A percentile compares a stretch with the other conserved stretches of the same genome.
Evolutionary conservation across 208 protist species (phyloP).

Genomic region (Acanthamoeba rhysodes): DNA sequence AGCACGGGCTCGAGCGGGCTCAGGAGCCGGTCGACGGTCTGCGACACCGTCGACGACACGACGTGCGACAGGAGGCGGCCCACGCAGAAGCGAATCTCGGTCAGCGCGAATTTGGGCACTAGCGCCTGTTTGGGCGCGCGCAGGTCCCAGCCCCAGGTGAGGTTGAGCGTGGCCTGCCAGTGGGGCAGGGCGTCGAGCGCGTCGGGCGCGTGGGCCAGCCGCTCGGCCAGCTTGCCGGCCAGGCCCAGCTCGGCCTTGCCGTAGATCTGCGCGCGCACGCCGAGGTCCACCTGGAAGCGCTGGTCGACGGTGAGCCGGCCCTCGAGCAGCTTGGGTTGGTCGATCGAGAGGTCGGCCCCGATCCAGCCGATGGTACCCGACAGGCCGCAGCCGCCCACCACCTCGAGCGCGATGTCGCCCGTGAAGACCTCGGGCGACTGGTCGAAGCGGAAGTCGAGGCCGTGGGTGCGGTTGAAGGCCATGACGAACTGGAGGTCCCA

Average conservation of each 20-base stretch:
- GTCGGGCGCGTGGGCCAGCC: constrained; percentile 48
- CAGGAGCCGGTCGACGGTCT: constrained; percentile 44
- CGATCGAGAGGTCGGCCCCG: constrained; percentile 10
- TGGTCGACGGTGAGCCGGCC: neutral
- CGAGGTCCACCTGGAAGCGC: neutral
- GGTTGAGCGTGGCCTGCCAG: constrained; percentile 68
- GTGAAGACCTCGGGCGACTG: neutral
- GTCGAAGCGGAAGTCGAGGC: constrained; percentile 24
- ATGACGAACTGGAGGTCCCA: neutral
- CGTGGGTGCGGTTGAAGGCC: constrained; percentile 56
- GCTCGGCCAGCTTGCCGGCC: constrained; percentile 55
- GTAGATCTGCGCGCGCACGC: neutral
- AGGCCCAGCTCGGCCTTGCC: constrained; percentile 27
- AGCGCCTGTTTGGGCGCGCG: neutral
- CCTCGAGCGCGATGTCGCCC: neutral
- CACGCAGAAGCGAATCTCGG: constrained; percentile 50
- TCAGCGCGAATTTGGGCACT: neutral
- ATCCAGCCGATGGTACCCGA: constrained; percentile 32
- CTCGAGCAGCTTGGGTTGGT: constrained; percentile 41
- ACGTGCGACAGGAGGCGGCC: constrained; percentile 35
- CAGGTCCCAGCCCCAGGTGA: constrained; percentile 31
- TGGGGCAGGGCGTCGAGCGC: constrained; percentile 56
- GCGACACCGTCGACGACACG: neutral
- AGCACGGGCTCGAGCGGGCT: constrained; percentile 59
- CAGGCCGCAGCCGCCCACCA: neutral